Conservation (phyloP, 2,329 filamentous ascomycete species). For the Trichoderma sp. region DNA sequence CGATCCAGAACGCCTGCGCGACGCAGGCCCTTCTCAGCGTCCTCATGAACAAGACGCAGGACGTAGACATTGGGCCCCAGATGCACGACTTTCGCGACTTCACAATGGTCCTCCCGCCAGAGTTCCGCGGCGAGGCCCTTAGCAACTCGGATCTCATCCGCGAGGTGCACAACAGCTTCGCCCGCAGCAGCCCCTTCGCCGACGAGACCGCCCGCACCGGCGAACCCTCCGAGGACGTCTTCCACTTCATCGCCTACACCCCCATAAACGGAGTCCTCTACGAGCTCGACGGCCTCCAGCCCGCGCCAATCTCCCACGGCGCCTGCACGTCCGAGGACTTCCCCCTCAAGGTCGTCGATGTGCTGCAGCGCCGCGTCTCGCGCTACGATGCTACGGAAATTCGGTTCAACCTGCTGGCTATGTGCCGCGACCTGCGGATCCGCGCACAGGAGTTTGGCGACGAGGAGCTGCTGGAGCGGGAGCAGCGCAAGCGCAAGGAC, state of each 20-base stretch:
- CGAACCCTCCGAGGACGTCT: constrained; percentile 75
- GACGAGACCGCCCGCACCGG: constrained; percentile 74
- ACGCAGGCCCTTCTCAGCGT: constrained; percentile 93
- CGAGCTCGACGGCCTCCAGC: constrained; percentile 92
- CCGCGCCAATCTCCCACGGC: constrained; percentile 87
- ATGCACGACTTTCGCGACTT: constrained; percentile 83
- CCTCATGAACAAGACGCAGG: constrained; percentile 74
- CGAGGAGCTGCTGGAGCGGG: constrained; percentile 68
- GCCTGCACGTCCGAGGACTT: constrained; percentile 68
- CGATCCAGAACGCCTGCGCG: constrained; percentile 97
- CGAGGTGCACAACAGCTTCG: constrained; percentile 86
- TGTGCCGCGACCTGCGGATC: constrained; percentile 78
- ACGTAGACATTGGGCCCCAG: constrained; percentile 68
- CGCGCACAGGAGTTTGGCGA: constrained; percentile 81
- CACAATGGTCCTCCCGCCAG: constrained; percentile 75
- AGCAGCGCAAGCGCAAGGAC: constrained; percentile 77
- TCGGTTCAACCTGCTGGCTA: constrained; percentile 91
- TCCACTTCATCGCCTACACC: constrained; percentile 97
- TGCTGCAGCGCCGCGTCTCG: constrained; percentile 77
- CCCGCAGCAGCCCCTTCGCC: constrained; percentile 82
- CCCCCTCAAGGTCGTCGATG: constrained; percentile 76
- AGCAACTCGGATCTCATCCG: constrained; percentile 67
- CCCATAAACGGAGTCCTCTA: constrained; percentile 76
- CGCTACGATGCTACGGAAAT: constrained; percentile 87
- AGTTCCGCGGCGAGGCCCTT: constrained; percentile 61